A percentile compares a stretch with the other conserved stretches of the same genome.
phyloP scores from a whole-genome alignment of 73 alveolate genomes.

The Halteria grandinella region DNA sequence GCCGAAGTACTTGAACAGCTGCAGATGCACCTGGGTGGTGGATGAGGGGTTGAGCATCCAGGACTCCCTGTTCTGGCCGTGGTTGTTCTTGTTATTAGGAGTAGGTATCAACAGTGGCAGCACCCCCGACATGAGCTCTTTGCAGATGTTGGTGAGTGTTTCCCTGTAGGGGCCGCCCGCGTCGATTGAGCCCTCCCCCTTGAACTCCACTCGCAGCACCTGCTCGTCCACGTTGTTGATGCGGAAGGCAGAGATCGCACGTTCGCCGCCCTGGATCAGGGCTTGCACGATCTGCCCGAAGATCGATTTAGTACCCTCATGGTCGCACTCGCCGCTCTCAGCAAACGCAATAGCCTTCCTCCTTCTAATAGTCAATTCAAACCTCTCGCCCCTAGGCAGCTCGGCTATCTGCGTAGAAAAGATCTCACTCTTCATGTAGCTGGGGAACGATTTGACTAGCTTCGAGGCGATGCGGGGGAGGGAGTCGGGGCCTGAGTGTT shows the following conservation, averaged over 20 bases:
- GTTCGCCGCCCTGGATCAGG: slow-evolving; percentile 8
- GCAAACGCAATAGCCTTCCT: slow-evolving; percentile 67
- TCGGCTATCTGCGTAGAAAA: neutral
- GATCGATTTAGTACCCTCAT: slow-evolving; percentile 67
- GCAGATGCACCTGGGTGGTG: slow-evolving; percentile 81
- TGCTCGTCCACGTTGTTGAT: slow-evolving; percentile 44
- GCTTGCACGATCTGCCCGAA: slow-evolving; percentile 72
- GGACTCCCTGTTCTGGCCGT: slow-evolving; percentile 91
- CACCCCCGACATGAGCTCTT: slow-evolving; percentile 78
- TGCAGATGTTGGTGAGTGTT: slow-evolving; percentile 82
- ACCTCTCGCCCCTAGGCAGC: slow-evolving; percentile 30
- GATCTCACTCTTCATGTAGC: slow-evolving; percentile 17
- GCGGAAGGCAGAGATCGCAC: slow-evolving; percentile 11
- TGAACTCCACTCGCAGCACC: slow-evolving; percentile 71
- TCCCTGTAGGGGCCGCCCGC: slow-evolving; percentile 96
- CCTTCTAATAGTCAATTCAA: slow-evolving; percentile 43
- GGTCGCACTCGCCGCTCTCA: slow-evolving; percentile 70
- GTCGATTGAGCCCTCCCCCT: slow-evolving; percentile 93
- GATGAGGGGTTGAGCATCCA: slow-evolving; percentile 91
- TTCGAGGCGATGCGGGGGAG: slow-evolving; percentile 3
- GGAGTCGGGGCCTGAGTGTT: slow-evolving; percentile 11
- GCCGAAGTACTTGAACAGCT: slow-evolving; percentile 87
- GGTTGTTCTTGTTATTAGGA: slow-evolving; percentile 87
- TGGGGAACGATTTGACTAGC: neutral
- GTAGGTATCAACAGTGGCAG: slow-evolving; percentile 90